These are phyloP conservation scores for Hypoxylon lienhwacheense DNA, from an alignment of 495 filamentous ascomycete genomes.

Conservation along the genomic window DNA sequence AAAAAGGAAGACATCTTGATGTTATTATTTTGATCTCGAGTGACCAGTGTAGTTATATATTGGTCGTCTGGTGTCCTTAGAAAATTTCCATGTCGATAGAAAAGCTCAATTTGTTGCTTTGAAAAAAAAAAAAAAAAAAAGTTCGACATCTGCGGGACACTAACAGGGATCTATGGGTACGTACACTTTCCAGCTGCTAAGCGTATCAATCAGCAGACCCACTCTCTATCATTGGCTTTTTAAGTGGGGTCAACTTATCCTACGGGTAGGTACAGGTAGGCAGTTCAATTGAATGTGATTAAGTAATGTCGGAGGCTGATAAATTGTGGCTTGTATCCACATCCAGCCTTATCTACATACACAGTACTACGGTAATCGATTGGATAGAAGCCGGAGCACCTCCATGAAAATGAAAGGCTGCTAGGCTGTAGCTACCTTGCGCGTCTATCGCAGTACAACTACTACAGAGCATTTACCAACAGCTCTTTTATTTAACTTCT, in stretches of 20 bases:
- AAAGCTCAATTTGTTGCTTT: constrained; percentile 18
- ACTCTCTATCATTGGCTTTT: too few relatives aligned
- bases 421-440: constrained; percentile 47
- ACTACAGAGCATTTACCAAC: constrained; percentile 10
- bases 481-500: constrained; percentile 3
- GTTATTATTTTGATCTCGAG: constrained; percentile 6
- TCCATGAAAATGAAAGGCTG: too few relatives aligned
- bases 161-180: constrained; percentile 22
- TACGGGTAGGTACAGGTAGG: too few relatives aligned
- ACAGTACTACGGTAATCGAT: background rate
- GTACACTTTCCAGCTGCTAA: too few relatives aligned
- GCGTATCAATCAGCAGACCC: too few relatives aligned
- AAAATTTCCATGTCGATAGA: constrained; percentile 32
- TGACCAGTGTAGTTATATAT: constrained; percentile 21
- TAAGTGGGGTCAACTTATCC: too few relatives aligned
- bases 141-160: constrained; percentile 31
- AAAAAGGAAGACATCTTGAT: constrained; percentile 81
- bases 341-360: too few relatives aligned
- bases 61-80: constrained; percentile 18
- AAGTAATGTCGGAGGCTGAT: constrained; percentile 17
- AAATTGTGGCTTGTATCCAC: constrained; percentile 25
- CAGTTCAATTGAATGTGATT: too few relatives aligned
- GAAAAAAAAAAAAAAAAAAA: constrained; percentile 35
- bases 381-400: too few relatives aligned
- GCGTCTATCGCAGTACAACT: constrained; percentile 35